Conservation (phyloP, 176 grass and related monocot species). For the Calamus simplicifolius region DNA sequence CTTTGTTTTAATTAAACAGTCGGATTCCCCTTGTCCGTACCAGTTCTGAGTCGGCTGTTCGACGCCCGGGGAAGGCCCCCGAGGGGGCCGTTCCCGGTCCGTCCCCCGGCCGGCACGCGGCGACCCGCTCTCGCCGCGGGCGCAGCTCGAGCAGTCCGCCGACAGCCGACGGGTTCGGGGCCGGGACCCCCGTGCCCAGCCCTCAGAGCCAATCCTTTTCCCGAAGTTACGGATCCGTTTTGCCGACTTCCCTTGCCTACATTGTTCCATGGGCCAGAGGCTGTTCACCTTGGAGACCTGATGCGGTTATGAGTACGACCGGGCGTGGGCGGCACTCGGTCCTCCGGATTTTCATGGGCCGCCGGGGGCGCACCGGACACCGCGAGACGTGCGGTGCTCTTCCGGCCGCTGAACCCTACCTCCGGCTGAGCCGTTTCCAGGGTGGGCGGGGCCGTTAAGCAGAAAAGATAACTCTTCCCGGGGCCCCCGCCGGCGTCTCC, state of each 20-base stretch:
- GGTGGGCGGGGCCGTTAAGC: slow-evolving; percentile 23
- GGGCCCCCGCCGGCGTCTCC: slow-evolving; percentile 41
- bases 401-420: too few species aligned
- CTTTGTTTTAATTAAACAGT: slow-evolving; percentile 51
- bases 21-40: slow-evolving; percentile 38
- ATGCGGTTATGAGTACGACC: too few species aligned
- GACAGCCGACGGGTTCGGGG: slow-evolving; percentile 27
- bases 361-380: too few species aligned
- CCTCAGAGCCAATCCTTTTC: slow-evolving; percentile 76
- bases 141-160: slow-evolving; percentile 24
- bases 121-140: slow-evolving; percentile 16
- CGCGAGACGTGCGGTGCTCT: too few species aligned
- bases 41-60: slow-evolving; percentile 33
- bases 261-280: slow-evolving; percentile 56
- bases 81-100: background rate
- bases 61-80: slow-evolving; percentile 25
- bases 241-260: slow-evolving; percentile 73
- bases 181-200: slow-evolving; percentile 46
- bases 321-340: too few species aligned
- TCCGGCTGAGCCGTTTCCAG: too few species aligned
- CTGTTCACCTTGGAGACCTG: slow-evolving; percentile 36
- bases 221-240: slow-evolving; percentile 68
- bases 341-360: too few species aligned
- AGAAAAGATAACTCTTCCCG: slow-evolving; percentile 68
- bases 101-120: slow-evolving; percentile 20